These are phyloP conservation scores for Gossypium ekmanianum DNA, from an alignment of 345 rosid species.

Conservation along the genomic window DNA sequence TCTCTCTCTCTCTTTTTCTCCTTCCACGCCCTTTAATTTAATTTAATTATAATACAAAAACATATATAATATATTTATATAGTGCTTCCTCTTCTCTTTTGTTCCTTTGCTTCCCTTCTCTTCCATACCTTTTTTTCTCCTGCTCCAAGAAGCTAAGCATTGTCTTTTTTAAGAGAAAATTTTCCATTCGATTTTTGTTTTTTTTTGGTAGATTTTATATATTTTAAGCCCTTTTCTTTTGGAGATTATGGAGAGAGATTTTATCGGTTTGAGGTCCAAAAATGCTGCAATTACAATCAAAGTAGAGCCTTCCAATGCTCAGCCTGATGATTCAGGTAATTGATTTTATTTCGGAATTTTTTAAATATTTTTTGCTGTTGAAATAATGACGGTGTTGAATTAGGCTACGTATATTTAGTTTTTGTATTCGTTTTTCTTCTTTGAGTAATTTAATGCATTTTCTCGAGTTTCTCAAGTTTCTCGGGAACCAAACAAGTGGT, in stretches of 20 bases:
- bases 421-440: not conserved
- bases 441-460: not conserved
- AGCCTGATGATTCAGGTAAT: slow-evolving; percentile 8
- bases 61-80: no score
- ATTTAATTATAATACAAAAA: not conserved
- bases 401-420: not conserved
- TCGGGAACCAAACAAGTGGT: not conserved
- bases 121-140: not conserved
- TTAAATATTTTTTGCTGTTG: no score
- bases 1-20: not conserved
- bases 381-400: not conserved
- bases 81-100: not conserved
- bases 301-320: not conserved
- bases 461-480: slow-evolving; percentile 7
- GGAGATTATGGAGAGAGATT: slow-evolving; percentile 6
- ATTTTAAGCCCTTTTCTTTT: not conserved
- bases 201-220: no score
- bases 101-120: not conserved
- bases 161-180: not conserved
- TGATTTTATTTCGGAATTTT: no score
- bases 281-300: slow-evolving; percentile 4
- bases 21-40: not conserved
- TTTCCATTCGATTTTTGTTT: no score
- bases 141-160: not conserved
- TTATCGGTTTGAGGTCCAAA: slow-evolving; percentile 12